Conservation (phyloP, 306 rosid species). For the Cucurbita argyrosperma region DNA sequence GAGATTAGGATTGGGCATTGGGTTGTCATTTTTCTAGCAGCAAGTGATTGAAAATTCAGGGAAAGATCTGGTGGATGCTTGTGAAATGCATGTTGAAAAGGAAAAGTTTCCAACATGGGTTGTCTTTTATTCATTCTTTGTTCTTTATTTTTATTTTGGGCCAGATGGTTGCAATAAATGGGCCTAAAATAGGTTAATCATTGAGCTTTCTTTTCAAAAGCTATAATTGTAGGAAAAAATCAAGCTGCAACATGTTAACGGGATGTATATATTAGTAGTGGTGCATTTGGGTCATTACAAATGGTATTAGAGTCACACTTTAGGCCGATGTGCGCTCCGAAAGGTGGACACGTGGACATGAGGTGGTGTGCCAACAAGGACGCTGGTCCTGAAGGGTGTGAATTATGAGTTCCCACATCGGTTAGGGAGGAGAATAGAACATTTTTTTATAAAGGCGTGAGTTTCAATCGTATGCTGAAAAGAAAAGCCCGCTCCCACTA, state of each 20-base stretch:
- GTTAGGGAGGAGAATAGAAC: too few relatives aligned
- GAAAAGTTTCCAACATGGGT: constrained; percentile 2
- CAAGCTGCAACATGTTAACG: constrained; percentile 1
- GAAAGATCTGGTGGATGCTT: neutral
- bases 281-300: too few relatives aligned
- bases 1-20: neutral
- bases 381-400: too few relatives aligned
- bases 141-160: neutral
- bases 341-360: too few relatives aligned
- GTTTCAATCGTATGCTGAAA: neutral
- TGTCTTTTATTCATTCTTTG: neutral
- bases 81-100: neutral
- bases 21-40: neutral
- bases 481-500: neutral
- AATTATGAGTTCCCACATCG: too few relatives aligned
- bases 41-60: neutral
- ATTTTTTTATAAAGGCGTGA: too few relatives aligned
- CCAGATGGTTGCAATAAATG: neutral
- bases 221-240: constrained; percentile 1
- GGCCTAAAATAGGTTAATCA: neutral
- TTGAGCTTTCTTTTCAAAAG: neutral
- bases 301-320: too few relatives aligned
- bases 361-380: too few relatives aligned
- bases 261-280: neutral
- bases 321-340: too few relatives aligned